Conservation (phyloP, 164 flowering plant species). For the Berberis vulgaris region DNA sequence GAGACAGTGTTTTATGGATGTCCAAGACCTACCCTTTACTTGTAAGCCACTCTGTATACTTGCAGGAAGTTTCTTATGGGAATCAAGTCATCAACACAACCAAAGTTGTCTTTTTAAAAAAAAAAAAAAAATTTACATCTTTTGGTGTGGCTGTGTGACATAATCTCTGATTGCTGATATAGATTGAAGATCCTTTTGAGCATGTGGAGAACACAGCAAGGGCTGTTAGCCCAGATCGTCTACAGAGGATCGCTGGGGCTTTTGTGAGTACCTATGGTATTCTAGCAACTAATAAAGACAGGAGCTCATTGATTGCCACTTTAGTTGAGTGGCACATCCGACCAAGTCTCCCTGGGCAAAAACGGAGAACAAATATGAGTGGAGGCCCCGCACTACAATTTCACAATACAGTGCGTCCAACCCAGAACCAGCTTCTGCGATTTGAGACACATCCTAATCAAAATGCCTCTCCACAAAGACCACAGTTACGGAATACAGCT, state of each 20-base stretch:
- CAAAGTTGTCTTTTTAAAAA: too few relatives aligned
- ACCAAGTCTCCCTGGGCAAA: slow-evolving; percentile 3
- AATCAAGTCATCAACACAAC: too few relatives aligned
- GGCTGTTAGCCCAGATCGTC: slow-evolving; percentile 37
- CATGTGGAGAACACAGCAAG: slow-evolving; percentile 69
- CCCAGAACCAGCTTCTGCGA: slow-evolving; percentile 5
- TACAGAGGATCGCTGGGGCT: slow-evolving; percentile 41
- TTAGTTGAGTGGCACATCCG: slow-evolving; percentile 34
- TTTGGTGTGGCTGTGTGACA: background rate
- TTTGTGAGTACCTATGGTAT: slow-evolving; percentile 23
- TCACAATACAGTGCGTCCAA: background rate
- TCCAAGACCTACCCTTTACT: slow-evolving; percentile 40
- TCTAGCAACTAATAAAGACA: slow-evolving; percentile 24
- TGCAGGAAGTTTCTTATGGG: too few relatives aligned
- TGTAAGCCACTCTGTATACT: slow-evolving; percentile 31
- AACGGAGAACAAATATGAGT: slow-evolving; percentile 1
- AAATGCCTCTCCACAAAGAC: background rate
- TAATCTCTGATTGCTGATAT: background rate
- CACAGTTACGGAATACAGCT: background rate
- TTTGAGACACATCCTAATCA: slow-evolving; percentile 6
- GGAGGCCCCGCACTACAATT: background rate
- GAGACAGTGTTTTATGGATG: slow-evolving; percentile 48
- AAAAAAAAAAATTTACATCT: too few relatives aligned
- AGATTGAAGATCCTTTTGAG: slow-evolving; percentile 96
- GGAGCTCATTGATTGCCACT: slow-evolving; percentile 18